Evolutionary conservation across 2,329 filamentous ascomycete species (phyloP).

Genomic region (Paracoccidioides lutzii): DNA sequence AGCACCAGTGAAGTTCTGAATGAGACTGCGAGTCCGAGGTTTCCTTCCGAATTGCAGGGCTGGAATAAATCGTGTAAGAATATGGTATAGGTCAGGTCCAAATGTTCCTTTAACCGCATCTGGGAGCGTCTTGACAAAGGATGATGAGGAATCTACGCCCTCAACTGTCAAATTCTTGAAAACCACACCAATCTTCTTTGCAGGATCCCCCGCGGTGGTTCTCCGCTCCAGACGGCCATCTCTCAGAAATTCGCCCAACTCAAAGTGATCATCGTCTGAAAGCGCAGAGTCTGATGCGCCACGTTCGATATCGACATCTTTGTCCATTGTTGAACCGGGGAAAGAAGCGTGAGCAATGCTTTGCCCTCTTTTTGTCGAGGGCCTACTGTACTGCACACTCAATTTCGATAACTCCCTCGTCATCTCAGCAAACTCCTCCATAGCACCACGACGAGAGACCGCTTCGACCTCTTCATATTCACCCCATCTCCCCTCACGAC

Average conservation of each 20-base stretch:
- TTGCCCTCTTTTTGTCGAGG: conserved; percentile 17
- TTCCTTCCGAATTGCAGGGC: conserved; percentile 36
- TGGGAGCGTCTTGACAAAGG: conserved; percentile 59
- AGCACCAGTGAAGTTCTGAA: conserved; percentile 55
- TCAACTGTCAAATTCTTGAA: conserved; percentile 66
- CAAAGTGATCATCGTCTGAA: neutral
- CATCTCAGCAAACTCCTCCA: conserved; percentile 48
- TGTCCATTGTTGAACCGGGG: conserved; percentile 28
- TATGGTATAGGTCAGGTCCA: conserved; percentile 61
- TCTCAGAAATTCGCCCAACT: conserved; percentile 4
- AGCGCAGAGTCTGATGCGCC: conserved; percentile 7
- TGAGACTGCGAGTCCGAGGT: conserved; percentile 41
- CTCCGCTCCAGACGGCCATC: conserved; percentile 7
- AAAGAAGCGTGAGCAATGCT: conserved; percentile 18
- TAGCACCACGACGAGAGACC: conserved; percentile 40
- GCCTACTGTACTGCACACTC: conserved; percentile 31
- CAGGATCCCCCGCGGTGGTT: conserved; percentile 36
- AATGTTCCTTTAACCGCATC: conserved; percentile 66
- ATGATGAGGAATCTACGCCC: conserved; percentile 52
- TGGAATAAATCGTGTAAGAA: conserved; percentile 45
- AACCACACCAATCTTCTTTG: conserved; percentile 65
- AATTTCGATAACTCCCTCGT: conserved; percentile 42
- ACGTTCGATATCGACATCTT: conserved; percentile 36
- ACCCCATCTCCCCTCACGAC: conserved; percentile 45
- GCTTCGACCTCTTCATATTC: conserved; percentile 46